Base-by-base conservation (phyloP, 1,284 basidiomycete genomes). In the Prillingera fragicola region DNA sequence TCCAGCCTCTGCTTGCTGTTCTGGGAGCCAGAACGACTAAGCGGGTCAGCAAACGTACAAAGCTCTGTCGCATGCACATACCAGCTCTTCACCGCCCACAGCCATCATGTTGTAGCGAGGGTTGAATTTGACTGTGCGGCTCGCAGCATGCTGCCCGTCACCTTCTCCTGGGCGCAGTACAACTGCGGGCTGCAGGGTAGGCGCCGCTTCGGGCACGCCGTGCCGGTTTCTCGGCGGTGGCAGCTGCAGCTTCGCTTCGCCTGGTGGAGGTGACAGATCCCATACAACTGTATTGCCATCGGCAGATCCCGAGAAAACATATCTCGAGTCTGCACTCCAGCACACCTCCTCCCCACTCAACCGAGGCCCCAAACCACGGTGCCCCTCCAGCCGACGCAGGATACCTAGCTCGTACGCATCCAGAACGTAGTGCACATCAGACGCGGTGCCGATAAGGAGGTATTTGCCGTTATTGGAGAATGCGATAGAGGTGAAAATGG, bases 301-400 rank as follows among this genome's bases (percentile, higher is more conserved):
- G 28, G 85, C 75, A 45, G 87, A 89, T 46, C 75, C 74, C 3
- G 67, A 79, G 3, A 94, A 65, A 19, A 95, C 77, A 60, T 80
- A 96, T 60, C 85, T 85, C 66, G 87, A 88, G 66, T 96, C 91
- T 0, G 88, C 86, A 3, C 87, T 90, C 87, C 88, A 96, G 14
- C 78, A 79, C 2, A 91, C 83, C 70, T 95, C 92, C 67, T 94
- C 88, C 9, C 89, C 87, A 52, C 87, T 90, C 47, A 78, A 80
- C 0, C 86, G 87, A 18, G 83, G 76, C 67, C 88, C 88, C 17
- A 94, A 69, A 1, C 87, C 88, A 7, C 77, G 67, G 59, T 87
- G 84, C 0, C 91, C 87, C 61, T 85, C 85, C 13, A 96, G 74
- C 59, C 90, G 84, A 5, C 83, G 85, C 7, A 94, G 72, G 5